Base-by-base conservation (phyloP, 306 rosid species). In the Medicago lupulina region DNA sequence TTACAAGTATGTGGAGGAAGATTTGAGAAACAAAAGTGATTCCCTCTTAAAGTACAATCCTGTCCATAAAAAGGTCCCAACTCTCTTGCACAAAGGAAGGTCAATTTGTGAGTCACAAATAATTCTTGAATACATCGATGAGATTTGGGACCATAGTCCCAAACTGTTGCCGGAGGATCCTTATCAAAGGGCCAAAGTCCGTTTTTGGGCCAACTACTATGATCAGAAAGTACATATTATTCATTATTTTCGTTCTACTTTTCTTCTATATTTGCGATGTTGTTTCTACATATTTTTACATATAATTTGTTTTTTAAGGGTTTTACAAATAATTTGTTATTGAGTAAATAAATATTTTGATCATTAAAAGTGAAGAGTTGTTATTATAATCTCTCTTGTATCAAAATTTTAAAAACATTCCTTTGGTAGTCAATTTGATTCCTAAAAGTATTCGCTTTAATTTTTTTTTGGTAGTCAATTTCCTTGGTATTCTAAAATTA, bases 121-220 rank as follows among this genome's bases (percentile, higher is more conserved):
- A 39, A 82, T 87, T 58, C 80, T 84, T 8, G 86, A 86, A 70
- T 86, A 86, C 71, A 74, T 84, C 2, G 83, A 86, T 36, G 89
- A 86, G 25, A 6, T 23, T 5, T 83, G 90, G 90, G 71, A 50
- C 10, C 19, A 75, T 2, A 9, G 19, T 11, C 89, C 87, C 17
- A 82, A 64, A 41, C 31, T 89, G 7, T 39, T 89, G 39, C 85
- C 85, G 0, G 69, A 73, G 1, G 83, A 80, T 68, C 88, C 87
- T 38, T 79, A 80, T 41, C 58, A 63, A 13, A 80, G 84, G 60
- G 82, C 85, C 55, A 80, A 78, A 71, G 4, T 78, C 31, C 86
- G 86, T 8, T 85, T 86, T 13, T 89, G 88, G 89, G 75, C 62
- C 5, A 71, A 67, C 21, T 85, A 41, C 55, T 75, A 1, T 36